phyloP scores from a whole-genome alignment of 441 rosid species.

The Gossypium gossypioides region DNA sequence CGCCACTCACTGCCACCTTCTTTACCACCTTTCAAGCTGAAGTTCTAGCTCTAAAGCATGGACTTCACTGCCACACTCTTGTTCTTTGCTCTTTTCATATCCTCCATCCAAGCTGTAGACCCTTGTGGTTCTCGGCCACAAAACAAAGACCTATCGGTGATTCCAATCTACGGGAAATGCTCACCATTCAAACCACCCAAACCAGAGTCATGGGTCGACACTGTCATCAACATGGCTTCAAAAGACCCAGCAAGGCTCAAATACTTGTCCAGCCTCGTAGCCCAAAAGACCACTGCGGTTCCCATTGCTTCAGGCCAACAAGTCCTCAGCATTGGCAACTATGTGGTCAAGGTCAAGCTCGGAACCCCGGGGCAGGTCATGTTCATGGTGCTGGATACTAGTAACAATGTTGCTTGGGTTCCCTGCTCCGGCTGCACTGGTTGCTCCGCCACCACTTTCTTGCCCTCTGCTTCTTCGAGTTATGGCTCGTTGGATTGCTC shows the following conservation, averaged over 20 bases:
- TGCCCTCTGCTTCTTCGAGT: conserved; percentile 46
- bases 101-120: conserved; percentile 23
- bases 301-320: conserved; percentile 48
- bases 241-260: conserved; percentile 41
- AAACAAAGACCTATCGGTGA: conserved; percentile 32
- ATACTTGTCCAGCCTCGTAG: conserved; percentile 28
- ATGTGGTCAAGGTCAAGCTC: conserved; percentile 54
- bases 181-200: conserved; percentile 46
- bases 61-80: conserved; percentile 23
- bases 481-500: conserved; percentile 54
- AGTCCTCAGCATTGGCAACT: conserved; percentile 20
- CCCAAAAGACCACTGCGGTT: conserved; percentile 31
- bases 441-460: conserved; percentile 47
- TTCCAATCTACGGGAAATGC: conserved; percentile 51
- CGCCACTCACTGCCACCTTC: neutral
- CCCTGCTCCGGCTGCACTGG: conserved; percentile 68
- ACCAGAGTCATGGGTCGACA: conserved; percentile 33
- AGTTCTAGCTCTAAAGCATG: conserved; percentile 20
- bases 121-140: conserved; percentile 29
- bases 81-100: conserved; percentile 29
- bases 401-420: conserved; percentile 65
- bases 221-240: conserved; percentile 42
- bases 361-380: conserved; percentile 71
- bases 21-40: neutral
- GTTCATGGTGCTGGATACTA: conserved; percentile 78